phyloP scores from a whole-genome alignment of 257 asterid genomes.

The Jasminum sambac region DNA sequence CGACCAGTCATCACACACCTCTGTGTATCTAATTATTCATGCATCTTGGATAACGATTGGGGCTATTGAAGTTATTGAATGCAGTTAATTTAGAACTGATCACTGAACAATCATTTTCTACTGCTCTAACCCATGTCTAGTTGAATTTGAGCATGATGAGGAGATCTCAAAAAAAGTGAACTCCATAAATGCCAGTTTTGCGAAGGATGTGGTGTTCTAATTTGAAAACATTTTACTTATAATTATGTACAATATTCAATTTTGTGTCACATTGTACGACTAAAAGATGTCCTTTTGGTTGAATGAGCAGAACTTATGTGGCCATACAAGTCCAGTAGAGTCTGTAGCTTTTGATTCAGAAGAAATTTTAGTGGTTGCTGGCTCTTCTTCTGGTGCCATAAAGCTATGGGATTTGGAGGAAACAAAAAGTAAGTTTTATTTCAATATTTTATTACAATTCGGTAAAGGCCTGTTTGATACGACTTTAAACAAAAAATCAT shows the following conservation, averaged over 20 bases:
- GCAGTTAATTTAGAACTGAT: background rate
- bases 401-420: constrained; percentile 98
- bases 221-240: constrained; percentile 6
- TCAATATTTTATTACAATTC: constrained; percentile 10
- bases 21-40: background rate
- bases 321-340: constrained; percentile 93
- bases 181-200: constrained; percentile 11
- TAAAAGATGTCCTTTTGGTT: constrained; percentile 26
- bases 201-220: constrained; percentile 10
- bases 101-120: background rate
- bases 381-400: constrained; percentile 94
- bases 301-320: constrained; percentile 74
- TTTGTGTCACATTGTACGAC: constrained; percentile 24
- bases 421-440: constrained; percentile 68
- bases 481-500: too few species aligned
- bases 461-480: background rate
- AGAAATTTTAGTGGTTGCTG: constrained; percentile 86
- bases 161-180: constrained; percentile 12
- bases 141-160: background rate
- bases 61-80: background rate
- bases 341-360: constrained; percentile 91
- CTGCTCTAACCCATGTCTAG: background rate
- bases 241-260: constrained; percentile 11
- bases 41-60: background rate
- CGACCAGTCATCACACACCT: background rate